Percentiles rank a stretch among this genome's conserved stretches.
Evolutionary conservation across 768 basidiomycete species (phyloP).

Genomic region (Sarcomyxa edulis): DNA sequence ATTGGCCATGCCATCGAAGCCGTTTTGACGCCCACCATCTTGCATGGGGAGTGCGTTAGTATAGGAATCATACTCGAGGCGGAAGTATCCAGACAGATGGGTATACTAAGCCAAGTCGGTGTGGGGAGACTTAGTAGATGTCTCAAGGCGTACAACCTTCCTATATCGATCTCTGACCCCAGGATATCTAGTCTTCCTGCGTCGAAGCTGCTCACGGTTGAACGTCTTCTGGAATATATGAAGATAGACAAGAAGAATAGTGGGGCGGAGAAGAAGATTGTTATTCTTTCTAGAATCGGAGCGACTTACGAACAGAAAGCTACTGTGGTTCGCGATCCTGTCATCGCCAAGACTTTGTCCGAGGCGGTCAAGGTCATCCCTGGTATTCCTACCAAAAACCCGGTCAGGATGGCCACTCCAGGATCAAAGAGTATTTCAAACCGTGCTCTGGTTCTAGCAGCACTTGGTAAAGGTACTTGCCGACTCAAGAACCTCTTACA

Average conservation of each 20-base stretch:
- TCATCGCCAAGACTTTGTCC: conserved; percentile 78
- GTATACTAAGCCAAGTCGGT: conserved; percentile 84
- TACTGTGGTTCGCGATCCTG: conserved; percentile 72
- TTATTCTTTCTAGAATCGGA: conserved; percentile 87
- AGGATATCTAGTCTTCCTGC: conserved; percentile 69
- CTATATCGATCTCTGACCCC: conserved; percentile 75
- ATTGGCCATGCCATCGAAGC: conserved; percentile 99
- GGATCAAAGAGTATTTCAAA: conserved; percentile 97
- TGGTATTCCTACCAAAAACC: conserved; percentile 54
- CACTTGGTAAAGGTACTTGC: conserved; percentile 85
- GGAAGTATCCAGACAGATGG: conserved; percentile 85
- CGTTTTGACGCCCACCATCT: conserved; percentile 84
- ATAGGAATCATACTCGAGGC: conserved; percentile 97
- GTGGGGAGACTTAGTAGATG: conserved; percentile 86
- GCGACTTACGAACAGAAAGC: conserved; percentile 90
- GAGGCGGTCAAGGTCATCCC: conserved; percentile 76
- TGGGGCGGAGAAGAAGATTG: conserved; percentile 89
- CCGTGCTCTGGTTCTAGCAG: conserved; percentile 88
- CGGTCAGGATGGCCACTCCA: conserved; percentile 79
- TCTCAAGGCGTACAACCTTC: conserved; percentile 88
- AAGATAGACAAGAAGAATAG: conserved; percentile 97
- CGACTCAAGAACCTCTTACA: conserved; percentile 87
- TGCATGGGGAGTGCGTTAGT: conserved; percentile 95
- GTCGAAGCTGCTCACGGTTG: conserved; percentile 69
- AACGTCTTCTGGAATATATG: conserved; percentile 89